These are phyloP conservation scores for Pichia nanzhaoensis DNA, from an alignment of 805 yeast genomes.

Conservation along the genomic window DNA sequence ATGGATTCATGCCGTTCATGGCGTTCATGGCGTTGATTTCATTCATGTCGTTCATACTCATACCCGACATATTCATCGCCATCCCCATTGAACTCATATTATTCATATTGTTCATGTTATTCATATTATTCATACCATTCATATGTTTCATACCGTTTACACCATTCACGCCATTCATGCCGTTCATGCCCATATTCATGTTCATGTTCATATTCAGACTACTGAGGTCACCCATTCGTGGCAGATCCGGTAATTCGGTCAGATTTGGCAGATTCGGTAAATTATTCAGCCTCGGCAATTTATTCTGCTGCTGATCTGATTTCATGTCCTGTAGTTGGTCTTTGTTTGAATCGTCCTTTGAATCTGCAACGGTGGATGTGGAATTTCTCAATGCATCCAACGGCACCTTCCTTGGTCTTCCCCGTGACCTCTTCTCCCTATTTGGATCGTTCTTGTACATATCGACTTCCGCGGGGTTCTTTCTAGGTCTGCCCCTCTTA, in stretches of 20 bases:
- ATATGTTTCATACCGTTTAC: constrained; percentile 1
- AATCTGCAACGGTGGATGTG: too few species aligned
- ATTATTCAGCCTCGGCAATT: constrained; percentile 2
- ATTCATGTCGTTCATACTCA: constrained; percentile 1
- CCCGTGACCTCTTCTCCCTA: constrained; percentile 2
- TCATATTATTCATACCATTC: not conserved
- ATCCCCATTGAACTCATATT: not conserved
- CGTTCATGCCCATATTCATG: not conserved
- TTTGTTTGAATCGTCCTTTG: too few species aligned
- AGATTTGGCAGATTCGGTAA: constrained; percentile 1
- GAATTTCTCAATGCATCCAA: too few species aligned
- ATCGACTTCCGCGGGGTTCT: constrained; percentile 1
- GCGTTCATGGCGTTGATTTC: constrained; percentile 1
- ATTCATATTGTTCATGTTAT: not conserved
- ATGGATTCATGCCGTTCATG: constrained; percentile 5
- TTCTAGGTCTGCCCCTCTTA: constrained; percentile 10
- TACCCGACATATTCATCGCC: constrained; percentile 1
- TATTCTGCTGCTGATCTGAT: not conserved
- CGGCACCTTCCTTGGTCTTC: constrained; percentile 8
- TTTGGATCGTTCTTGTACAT: not conserved
- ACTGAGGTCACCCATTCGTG: not conserved
- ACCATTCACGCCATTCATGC: constrained; percentile 1
- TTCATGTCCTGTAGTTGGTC: too few species aligned
- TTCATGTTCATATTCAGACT: not conserved
- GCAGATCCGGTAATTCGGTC: constrained; percentile 1